Base-by-base conservation (phyloP, 2,329 filamentous ascomycete genomes). In the Pyrenophora teres region DNA sequence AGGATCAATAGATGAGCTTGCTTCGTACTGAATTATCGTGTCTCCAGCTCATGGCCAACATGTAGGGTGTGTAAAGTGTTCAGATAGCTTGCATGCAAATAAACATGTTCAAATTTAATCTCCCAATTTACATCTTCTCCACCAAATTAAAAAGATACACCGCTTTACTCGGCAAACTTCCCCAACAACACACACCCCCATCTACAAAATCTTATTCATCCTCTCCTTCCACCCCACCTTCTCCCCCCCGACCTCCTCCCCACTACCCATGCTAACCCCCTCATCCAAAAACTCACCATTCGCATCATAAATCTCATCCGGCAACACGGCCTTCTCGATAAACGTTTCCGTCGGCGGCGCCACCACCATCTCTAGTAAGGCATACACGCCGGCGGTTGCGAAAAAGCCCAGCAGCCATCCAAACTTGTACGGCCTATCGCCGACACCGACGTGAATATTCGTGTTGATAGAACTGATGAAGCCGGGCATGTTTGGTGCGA, bases 341-440 rank as follows among this genome's bases (percentile, higher is more conserved):
- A 83, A 65, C 0, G 80, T 79, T 59, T 81, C 78, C n/a, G 52
- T 68, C 0, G 77, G 79, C 6, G 83, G 82, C 9, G 59, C 56
- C 36, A 82, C 80, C 2, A 73, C 60, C 51, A 71, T 73, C 40
- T 76, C 81, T 16, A 87, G 60, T 0, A 55, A 61, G 8, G 81
- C 72, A 70, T 88, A 88, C 0, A 87, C 76, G 3, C 83, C 42
- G 16, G 81, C 79, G 6, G 82, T 83, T 0, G 70, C 75, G 8
- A 79, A 73, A 56, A 88, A 87, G 0, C 85, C 86, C 41, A 86
- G 77, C 15, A 88, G 65, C 81, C 85, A 88, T n/a, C 86, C 84
- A 64, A 88, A 85, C 21, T 81, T 78, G 64, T 87, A 88, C 4
- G 87, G 79, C 36, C 74, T 69, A 0, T 77, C 72, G 0, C 86